Percentiles rank a stretch among this genome's conserved stretches.
Conservation (phyloP, 352 stramenopile genomes). For the Globisporangium polare region DNA sequence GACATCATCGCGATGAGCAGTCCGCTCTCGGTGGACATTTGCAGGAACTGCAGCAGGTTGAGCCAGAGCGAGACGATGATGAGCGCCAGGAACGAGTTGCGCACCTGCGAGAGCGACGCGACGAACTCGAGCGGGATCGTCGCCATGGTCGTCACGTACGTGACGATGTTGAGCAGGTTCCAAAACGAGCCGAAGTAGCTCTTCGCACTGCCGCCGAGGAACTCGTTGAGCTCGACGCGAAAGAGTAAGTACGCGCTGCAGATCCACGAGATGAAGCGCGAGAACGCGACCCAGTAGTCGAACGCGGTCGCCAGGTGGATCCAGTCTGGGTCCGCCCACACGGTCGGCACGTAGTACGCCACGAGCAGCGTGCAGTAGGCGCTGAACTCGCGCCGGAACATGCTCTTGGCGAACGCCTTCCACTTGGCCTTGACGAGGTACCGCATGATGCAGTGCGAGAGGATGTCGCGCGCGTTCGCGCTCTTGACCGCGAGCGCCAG, state of each 20-base stretch:
- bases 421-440: slow-evolving; percentile 56
- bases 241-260: slow-evolving; percentile 53
- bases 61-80: slow-evolving; percentile 66
- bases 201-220: slow-evolving; percentile 29
- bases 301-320: slow-evolving; percentile 27
- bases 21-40: slow-evolving; percentile 51
- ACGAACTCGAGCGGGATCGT: slow-evolving; percentile 54
- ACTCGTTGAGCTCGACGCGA: slow-evolving; percentile 46
- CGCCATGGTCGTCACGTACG: slow-evolving; percentile 39
- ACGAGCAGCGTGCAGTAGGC: slow-evolving; percentile 43
- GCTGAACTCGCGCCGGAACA: slow-evolving; percentile 50
- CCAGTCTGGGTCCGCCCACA: slow-evolving; percentile 55
- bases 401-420: slow-evolving; percentile 45
- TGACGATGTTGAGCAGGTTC: slow-evolving; percentile 52
- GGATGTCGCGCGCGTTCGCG: slow-evolving; percentile 31
- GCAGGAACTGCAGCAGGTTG: slow-evolving; percentile 66
- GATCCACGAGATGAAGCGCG: slow-evolving; percentile 41
- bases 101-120: slow-evolving; percentile 21
- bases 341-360: slow-evolving; percentile 54
- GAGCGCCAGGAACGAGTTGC: slow-evolving; percentile 48
- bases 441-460: slow-evolving; percentile 55
- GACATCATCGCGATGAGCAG: slow-evolving; percentile 78
- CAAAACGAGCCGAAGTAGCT: slow-evolving; percentile 61
- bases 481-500: slow-evolving; percentile 42
- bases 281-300: slow-evolving; percentile 41